Evolutionary conservation across 257 asterid species (phyloP).

Genomic region (Thymus quinquecostatus): DNA sequence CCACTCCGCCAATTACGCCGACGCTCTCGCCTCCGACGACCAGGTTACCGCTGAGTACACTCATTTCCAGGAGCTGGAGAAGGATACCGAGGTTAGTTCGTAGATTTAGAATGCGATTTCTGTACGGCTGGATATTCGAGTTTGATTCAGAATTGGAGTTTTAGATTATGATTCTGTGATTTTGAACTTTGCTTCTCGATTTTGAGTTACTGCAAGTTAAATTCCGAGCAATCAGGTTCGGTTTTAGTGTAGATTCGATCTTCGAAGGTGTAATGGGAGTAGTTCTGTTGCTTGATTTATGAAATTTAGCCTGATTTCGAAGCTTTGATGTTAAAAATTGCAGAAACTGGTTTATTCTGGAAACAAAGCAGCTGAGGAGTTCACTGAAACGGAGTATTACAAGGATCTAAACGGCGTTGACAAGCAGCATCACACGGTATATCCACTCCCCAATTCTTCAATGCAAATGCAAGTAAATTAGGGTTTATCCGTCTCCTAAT

Average conservation of each 20-base stretch:
- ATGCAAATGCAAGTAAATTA: too few species aligned
- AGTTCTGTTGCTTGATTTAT: too few species aligned
- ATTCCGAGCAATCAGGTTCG: not conserved
- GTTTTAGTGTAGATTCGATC: too few species aligned
- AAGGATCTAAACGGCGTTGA: conserved; percentile 70
- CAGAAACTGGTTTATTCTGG: conserved; percentile 70
- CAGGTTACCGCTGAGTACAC: conserved; percentile 54
- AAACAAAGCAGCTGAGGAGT: conserved; percentile 60
- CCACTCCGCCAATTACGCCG: conserved; percentile 56
- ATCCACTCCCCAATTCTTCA: not conserved
- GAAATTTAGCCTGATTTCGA: not conserved
- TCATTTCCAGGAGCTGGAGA: conserved; percentile 70
- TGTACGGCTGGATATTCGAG: not conserved
- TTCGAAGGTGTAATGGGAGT: too few species aligned
- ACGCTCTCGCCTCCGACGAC: conserved; percentile 38
- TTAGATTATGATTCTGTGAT: not conserved
- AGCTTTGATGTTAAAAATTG: not conserved
- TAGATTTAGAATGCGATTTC: not conserved
- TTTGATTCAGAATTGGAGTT: not conserved
- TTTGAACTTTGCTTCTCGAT: not conserved
- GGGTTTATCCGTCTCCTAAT: too few species aligned
- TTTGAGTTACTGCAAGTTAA: conserved; percentile 14
- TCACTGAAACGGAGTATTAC: conserved; percentile 86
- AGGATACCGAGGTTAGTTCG: conserved; percentile 54
- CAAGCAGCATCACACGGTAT: conserved; percentile 89